A percentile compares a stretch with the other conserved stretches of the same genome.
These are phyloP conservation scores for Endogone sp. DNA, from an alignment of 192 early-diverging fungal species.

Conservation along the genomic window DNA sequence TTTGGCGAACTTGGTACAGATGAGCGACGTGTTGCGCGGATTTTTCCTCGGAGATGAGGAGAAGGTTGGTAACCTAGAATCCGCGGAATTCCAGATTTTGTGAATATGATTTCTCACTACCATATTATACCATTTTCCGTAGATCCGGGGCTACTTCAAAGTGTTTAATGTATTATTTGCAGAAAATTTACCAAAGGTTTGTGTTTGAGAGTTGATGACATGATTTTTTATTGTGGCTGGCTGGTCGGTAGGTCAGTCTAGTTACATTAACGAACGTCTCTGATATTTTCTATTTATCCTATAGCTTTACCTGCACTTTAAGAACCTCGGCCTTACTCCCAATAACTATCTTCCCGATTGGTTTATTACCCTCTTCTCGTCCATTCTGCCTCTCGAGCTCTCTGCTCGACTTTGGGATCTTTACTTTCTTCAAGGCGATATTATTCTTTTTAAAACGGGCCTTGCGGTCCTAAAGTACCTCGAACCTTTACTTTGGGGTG, in stretches of 20 bases:
- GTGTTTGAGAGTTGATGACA: too few species aligned
- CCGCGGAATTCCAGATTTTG: too few species aligned
- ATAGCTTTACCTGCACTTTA: constrained; percentile 36
- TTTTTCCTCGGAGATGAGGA: constrained; percentile 28
- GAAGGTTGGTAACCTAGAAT: constrained; percentile 3
- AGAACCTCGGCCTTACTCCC: constrained; percentile 28
- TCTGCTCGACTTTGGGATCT: constrained; percentile 36
- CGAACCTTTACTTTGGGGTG: constrained; percentile 35
- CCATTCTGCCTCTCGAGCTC: constrained; percentile 30
- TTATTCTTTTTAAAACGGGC: constrained; percentile 31
- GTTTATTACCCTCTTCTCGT: constrained; percentile 39
- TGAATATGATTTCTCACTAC: too few species aligned
- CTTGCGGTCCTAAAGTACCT: constrained; percentile 31
- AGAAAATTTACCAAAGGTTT: constrained; percentile 34
- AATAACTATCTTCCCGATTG: constrained; percentile 34
- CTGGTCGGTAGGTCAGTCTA: background rate
- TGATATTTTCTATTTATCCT: constrained; percentile 1
- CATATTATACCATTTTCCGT: too few species aligned
- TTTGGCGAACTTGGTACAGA: constrained; percentile 27
- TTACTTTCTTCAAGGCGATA: constrained; percentile 34
- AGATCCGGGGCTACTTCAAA: constrained; percentile 25
- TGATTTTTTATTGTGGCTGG: background rate
- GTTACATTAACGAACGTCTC: background rate
- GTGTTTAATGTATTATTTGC: constrained; percentile 37
- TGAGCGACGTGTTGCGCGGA: constrained; percentile 23